phyloP scores from a whole-genome alignment of 371 early-diverging fungal species.

The Fennellomyces sp. region DNA sequence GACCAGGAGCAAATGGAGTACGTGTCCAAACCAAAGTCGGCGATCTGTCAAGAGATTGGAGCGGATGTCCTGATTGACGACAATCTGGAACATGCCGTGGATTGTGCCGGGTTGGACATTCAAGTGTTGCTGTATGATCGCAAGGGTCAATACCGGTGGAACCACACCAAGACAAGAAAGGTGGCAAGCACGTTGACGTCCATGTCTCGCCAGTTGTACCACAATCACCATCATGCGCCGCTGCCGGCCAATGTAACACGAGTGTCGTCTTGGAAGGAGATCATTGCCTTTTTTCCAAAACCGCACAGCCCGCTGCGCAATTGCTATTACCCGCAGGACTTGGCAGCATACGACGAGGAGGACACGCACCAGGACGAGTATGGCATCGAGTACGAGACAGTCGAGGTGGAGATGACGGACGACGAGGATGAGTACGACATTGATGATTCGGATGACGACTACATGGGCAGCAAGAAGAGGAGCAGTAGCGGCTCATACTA shows the following conservation, averaged over 20 bases:
- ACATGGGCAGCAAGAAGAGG: conserved; percentile 1
- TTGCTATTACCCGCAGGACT: conserved; percentile 30
- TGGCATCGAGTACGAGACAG: conserved; percentile 23
- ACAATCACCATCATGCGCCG: background rate
- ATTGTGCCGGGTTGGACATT: conserved; percentile 52
- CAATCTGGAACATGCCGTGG: conserved; percentile 46
- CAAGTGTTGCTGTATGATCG: conserved; percentile 55
- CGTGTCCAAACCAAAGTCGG: conserved; percentile 54
- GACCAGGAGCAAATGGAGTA: conserved; percentile 48
- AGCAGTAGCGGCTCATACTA: no score
- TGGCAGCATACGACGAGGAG: conserved; percentile 12
- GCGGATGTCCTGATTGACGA: conserved; percentile 58
- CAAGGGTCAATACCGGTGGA: conserved; percentile 50
- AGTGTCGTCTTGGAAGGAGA: conserved; percentile 45
- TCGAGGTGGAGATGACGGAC: conserved; percentile 25
- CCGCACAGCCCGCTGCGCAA: conserved; percentile 42
- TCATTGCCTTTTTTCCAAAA: conserved; percentile 46
- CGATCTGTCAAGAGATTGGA: conserved; percentile 53
- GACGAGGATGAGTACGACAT: conserved; percentile 8
- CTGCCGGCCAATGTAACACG: conserved; percentile 44
- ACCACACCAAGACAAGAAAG: conserved; percentile 22
- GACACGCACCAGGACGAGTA: background rate
- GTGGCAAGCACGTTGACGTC: conserved; percentile 21
- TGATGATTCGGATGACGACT: background rate
- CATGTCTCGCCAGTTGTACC: conserved; percentile 33